A percentile compares a stretch with the other conserved stretches of the same genome.
Conservation (phyloP, 495 filamentous ascomycete species). For the Lepidopterella palustris region DNA sequence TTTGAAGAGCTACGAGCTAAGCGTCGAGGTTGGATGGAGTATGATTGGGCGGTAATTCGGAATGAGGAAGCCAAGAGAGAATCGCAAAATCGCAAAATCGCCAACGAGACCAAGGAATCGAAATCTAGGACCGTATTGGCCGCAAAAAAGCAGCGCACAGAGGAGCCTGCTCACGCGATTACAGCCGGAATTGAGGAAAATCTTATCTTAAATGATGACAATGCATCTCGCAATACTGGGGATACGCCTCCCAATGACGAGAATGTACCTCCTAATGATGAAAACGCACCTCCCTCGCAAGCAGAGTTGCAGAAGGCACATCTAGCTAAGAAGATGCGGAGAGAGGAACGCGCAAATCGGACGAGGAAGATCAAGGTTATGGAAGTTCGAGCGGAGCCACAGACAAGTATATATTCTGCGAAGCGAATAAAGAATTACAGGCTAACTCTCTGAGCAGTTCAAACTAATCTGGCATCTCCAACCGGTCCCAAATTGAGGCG, state of each 20-base stretch:
- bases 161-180: background rate
- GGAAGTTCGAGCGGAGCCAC: slow-evolving; percentile 63
- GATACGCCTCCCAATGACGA: too few species aligned
- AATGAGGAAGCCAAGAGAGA: slow-evolving; percentile 5
- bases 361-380: slow-evolving; percentile 64
- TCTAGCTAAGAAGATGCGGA: slow-evolving; percentile 30
- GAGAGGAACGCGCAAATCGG: slow-evolving; percentile 38
- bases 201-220: slow-evolving; percentile 1
- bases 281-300: slow-evolving; percentile 33
- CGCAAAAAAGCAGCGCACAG: background rate
- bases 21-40: slow-evolving; percentile 67
- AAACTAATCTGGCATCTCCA: slow-evolving; percentile 86
- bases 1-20: slow-evolving; percentile 88
- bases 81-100: background rate
- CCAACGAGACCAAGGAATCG: background rate
- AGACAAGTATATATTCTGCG: slow-evolving; percentile 60
- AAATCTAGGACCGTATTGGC: background rate
- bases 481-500: slow-evolving; percentile 66
- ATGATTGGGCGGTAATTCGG: slow-evolving; percentile 49
- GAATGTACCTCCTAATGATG: too few species aligned
- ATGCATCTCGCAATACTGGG: too few species aligned
- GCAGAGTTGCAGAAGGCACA: slow-evolving; percentile 27
- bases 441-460: slow-evolving; percentile 67
- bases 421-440: too few species aligned
- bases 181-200: background rate